Percentiles rank a stretch among this genome's conserved stretches.
These are phyloP conservation scores for Mycena capillaripes DNA, from an alignment of 768 basidiomycete species.

Conservation along the genomic window DNA sequence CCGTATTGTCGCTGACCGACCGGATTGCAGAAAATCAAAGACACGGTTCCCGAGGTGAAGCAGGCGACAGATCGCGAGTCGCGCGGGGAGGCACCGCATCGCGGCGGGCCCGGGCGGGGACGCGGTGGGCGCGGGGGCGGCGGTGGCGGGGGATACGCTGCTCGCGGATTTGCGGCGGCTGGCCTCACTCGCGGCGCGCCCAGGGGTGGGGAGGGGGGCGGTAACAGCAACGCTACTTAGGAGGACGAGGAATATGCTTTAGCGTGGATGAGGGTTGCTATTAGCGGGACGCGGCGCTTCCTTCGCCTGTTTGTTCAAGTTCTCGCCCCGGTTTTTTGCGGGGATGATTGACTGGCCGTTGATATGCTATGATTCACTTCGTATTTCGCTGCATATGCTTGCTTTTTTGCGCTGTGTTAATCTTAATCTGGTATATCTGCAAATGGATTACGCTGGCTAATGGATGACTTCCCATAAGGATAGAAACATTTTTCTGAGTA, in stretches of 20 bases:
- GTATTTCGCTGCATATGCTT: slow-evolving; percentile 18
- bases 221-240: slow-evolving; percentile 3
- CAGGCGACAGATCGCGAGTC: slow-evolving; percentile 75
- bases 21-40: slow-evolving; percentile 76
- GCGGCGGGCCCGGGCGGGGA: slow-evolving; percentile 54
- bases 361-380: slow-evolving; percentile 6
- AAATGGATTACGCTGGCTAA: slow-evolving; percentile 17
- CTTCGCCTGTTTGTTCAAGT: slow-evolving; percentile 14
- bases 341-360: slow-evolving; percentile 20
- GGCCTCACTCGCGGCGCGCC: slow-evolving; percentile 66
- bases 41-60: slow-evolving; percentile 74
- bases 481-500: too few relatives aligned
- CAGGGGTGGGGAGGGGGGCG: slow-evolving; percentile 20
- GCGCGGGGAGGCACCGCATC: slow-evolving; percentile 52
- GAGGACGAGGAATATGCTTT: neutral
- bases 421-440: slow-evolving; percentile 28
- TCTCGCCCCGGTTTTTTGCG: slow-evolving; percentile 1
- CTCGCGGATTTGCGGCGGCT: slow-evolving; percentile 76
- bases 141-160: slow-evolving; percentile 70
- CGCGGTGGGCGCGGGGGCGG: slow-evolving; percentile 60
- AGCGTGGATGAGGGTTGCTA: neutral
- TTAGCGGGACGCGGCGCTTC: slow-evolving; percentile 6
- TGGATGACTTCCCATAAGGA: neutral
- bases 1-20: neutral
- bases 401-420: slow-evolving; percentile 22